These are phyloP conservation scores for Lathyrus sativus DNA, from an alignment of 306 rosid species.

Conservation along the genomic window DNA sequence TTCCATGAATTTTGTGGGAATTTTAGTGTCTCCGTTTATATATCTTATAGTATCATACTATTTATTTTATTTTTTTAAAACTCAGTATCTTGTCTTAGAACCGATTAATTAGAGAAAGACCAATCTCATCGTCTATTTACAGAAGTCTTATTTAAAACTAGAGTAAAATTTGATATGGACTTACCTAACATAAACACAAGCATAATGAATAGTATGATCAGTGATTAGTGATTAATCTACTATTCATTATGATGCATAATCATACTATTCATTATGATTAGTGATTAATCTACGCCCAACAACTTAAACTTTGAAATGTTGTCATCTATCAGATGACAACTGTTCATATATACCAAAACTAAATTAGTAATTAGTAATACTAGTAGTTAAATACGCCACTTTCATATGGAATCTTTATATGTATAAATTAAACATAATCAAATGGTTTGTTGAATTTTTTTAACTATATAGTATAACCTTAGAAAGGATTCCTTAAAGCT, in stretches of 20 bases:
- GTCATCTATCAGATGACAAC: slow-evolving; percentile 35
- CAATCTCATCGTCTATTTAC: no score
- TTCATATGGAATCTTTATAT: slow-evolving; percentile 43
- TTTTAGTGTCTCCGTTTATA: slow-evolving; percentile 8
- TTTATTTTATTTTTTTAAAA: no score
- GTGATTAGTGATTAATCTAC: background rate
- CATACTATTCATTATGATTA: background rate
- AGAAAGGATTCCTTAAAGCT: slow-evolving; percentile 26
- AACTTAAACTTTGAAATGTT: slow-evolving; percentile 21
- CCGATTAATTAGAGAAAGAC: no score
- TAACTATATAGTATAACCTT: slow-evolving; percentile 38
- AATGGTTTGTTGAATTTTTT: slow-evolving; percentile 30
- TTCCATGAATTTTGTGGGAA: slow-evolving; percentile 23
- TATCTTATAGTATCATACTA: background rate
- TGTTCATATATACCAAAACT: slow-evolving; percentile 3
- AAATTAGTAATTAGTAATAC: slow-evolving; percentile 12
- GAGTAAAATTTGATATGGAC: no score
- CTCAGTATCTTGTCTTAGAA: no score
- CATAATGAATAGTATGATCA: no score
- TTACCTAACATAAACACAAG: no score
- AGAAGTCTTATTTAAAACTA: no score
- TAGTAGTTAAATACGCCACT: slow-evolving; percentile 35
- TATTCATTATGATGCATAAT: no score
- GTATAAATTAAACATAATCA: slow-evolving; percentile 34
- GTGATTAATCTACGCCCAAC: background rate